These are phyloP conservation scores for Hypomontagnella submonticulosa DNA, from an alignment of 495 filamentous ascomycete species.

Conservation along the genomic window DNA sequence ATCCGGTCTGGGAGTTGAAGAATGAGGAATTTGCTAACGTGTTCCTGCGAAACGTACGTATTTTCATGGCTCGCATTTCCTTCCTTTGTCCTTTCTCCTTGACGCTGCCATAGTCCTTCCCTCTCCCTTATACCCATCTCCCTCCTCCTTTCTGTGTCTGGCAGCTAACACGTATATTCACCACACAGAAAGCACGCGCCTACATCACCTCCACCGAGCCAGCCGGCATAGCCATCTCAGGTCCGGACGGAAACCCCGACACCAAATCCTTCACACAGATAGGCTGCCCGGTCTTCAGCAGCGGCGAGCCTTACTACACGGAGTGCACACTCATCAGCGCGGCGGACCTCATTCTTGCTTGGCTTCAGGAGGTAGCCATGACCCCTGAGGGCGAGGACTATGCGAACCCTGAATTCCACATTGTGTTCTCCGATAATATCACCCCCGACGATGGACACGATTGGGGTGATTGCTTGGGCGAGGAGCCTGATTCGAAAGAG, in stretches of 20 bases:
- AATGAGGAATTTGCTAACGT: conserved; percentile 52
- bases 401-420: conserved; percentile 47
- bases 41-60: conserved; percentile 61
- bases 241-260: conserved; percentile 52
- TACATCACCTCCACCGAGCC: conserved; percentile 66
- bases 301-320: conserved; percentile 49
- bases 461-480: conserved; percentile 13
- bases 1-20: conserved; percentile 44
- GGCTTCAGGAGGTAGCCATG: conserved; percentile 58
- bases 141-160: neutral
- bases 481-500: conserved; percentile 4
- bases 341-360: conserved; percentile 51
- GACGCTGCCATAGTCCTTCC: no score
- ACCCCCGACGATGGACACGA: conserved; percentile 9
- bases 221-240: conserved; percentile 60
- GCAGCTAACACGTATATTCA: neutral
- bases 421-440: conserved; percentile 34
- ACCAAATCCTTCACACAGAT: conserved; percentile 45
- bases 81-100: neutral
- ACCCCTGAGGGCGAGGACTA: conserved; percentile 39
- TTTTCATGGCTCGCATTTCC: neutral
- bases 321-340: conserved; percentile 55
- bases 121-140: neutral
- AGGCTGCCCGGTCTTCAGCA: conserved; percentile 60
- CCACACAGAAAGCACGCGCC: conserved; percentile 64